Evolutionary conservation across 1,139 yeast species (phyloP).

Genomic region (Yamadazyma sp.): DNA sequence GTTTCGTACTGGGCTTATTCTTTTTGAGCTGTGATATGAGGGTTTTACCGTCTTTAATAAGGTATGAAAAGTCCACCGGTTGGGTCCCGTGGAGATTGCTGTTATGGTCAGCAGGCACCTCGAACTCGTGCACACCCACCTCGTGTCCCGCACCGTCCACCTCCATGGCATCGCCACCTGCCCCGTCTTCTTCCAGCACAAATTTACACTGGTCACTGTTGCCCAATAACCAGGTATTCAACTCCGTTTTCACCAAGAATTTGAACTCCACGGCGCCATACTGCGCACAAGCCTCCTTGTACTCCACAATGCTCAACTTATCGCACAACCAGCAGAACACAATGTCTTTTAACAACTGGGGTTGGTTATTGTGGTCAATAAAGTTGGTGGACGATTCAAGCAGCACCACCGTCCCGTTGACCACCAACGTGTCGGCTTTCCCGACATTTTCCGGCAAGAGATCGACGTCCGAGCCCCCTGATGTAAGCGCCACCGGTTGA

Average conservation of each 20-base stretch:
- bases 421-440: conserved; percentile 36
- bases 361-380: conserved; percentile 45
- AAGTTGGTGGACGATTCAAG: conserved; percentile 58
- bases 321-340: conserved; percentile 80
- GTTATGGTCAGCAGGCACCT: conserved; percentile 76
- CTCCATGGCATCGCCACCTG: conserved; percentile 5
- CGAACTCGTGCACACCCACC: conserved; percentile 39
- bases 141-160: neutral
- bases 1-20: conserved; percentile 24
- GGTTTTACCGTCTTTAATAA: conserved; percentile 69
- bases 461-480: neutral
- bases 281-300: conserved; percentile 70
- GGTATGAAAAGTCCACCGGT: conserved; percentile 67
- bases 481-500: conserved; percentile 23
- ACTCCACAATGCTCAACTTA: conserved; percentile 78
- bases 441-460: conserved; percentile 26
- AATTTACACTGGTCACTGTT: conserved; percentile 57
- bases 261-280: conserved; percentile 69
- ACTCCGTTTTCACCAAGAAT: conserved; percentile 83
- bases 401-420: conserved; percentile 26
- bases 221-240: conserved; percentile 79
- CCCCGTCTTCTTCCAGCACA: conserved; percentile 23
- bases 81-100: conserved; percentile 78
- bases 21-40: conserved; percentile 57
- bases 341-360: conserved; percentile 59